Evolutionary conservation across 2,329 filamentous ascomycete species (phyloP).

Genomic region (Aspergillus fumigatiaffinis): DNA sequence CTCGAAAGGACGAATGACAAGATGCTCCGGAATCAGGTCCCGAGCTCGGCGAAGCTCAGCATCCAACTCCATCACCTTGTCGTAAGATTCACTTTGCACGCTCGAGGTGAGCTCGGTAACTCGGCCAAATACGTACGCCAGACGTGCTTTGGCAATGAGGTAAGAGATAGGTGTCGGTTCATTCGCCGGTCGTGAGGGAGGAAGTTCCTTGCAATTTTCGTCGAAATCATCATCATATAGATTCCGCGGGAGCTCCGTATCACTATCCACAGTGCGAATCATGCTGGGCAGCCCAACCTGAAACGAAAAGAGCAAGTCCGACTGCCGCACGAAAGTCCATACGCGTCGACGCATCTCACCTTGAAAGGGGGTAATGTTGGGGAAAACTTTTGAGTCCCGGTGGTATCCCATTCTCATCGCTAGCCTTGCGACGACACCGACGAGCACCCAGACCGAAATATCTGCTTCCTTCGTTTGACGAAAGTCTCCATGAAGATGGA

Average conservation of each 20-base stretch:
- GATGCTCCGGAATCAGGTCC: constrained; percentile 70
- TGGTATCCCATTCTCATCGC: constrained; percentile 66
- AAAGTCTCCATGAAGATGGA: constrained; percentile 61
- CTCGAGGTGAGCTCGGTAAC: constrained; percentile 43
- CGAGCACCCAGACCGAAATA: constrained; percentile 57
- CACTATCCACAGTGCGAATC: constrained; percentile 60
- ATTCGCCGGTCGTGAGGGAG: constrained; percentile 52
- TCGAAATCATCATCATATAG: constrained; percentile 63
- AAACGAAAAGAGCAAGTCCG: constrained; percentile 63
- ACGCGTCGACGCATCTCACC: constrained; percentile 55
- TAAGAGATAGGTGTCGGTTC: constrained; percentile 57
- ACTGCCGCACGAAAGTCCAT: constrained; percentile 51
- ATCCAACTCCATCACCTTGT: constrained; percentile 60
- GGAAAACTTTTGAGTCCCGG: constrained; percentile 57
- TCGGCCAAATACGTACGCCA: constrained; percentile 42
- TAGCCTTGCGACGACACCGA: constrained; percentile 57
- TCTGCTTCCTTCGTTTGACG: constrained; percentile 57
- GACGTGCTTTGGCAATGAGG: constrained; percentile 44
- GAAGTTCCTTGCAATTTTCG: constrained; percentile 52
- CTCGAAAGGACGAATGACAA: constrained; percentile 71
- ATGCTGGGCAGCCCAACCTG: constrained; percentile 66
- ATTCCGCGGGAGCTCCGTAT: constrained; percentile 60
- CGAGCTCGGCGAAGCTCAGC: constrained; percentile 53
- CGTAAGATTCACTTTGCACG: constrained; percentile 49
- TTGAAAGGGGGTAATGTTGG: constrained; percentile 57